phyloP scores from a whole-genome alignment of 75 land plant species.

The Sequoia sempervirens region DNA sequence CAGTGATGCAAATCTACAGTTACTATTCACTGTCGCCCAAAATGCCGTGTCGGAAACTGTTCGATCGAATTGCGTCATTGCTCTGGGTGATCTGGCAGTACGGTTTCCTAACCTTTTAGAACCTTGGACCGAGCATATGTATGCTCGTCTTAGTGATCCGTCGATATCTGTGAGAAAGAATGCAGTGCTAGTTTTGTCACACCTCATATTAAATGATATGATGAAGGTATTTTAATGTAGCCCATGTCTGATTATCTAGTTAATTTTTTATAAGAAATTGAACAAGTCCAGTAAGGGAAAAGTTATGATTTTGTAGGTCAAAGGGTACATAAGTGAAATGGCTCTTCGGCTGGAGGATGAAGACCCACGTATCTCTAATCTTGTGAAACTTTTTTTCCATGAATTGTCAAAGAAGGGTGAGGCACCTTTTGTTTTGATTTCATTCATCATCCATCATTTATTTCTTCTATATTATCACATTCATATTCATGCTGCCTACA shows the following conservation, averaged over 20 bases:
- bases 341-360: slow-evolving; percentile 85
- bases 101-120: slow-evolving; percentile 96
- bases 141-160: slow-evolving; percentile 72
- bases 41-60: slow-evolving; percentile 74
- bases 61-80: slow-evolving; percentile 93
- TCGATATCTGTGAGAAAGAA: slow-evolving; percentile 84
- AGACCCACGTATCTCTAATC: slow-evolving; percentile 82
- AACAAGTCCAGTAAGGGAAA: not conserved
- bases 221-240: slow-evolving; percentile 70
- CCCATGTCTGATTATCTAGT: not conserved
- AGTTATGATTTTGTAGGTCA: slow-evolving; percentile 48
- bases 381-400: slow-evolving; percentile 89
- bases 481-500: not conserved
- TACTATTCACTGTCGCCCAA: slow-evolving; percentile 92
- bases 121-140: slow-evolving; percentile 99
- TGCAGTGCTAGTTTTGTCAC: slow-evolving; percentile 95
- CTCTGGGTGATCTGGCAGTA: slow-evolving; percentile 92
- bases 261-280: not conserved
- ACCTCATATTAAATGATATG: slow-evolving; percentile 98
- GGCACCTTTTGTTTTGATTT: not conserved
- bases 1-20: slow-evolving; percentile 89
- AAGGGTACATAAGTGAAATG: slow-evolving; percentile 98
- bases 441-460: not conserved
- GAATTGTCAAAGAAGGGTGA: slow-evolving; percentile 97
- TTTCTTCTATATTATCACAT: not conserved